A percentile compares a stretch with the other conserved stretches of the same genome.
phyloP scores from a whole-genome alignment of 2,329 filamentous ascomycete species.

The Raffaelea ambrosiae region DNA sequence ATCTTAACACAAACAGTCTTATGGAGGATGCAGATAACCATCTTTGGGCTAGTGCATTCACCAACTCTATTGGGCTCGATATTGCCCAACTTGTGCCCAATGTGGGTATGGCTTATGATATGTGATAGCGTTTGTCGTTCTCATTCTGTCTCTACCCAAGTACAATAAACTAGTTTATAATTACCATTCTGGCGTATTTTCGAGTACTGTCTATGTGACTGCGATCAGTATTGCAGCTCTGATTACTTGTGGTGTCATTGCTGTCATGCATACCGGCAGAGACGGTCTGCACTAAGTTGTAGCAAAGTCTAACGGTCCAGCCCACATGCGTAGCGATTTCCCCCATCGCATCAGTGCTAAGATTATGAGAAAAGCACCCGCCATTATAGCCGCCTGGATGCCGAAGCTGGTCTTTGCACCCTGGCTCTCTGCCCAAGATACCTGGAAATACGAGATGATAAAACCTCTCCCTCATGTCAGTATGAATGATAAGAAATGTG shows the following conservation, averaged over 20 bases:
- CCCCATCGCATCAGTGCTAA: conserved; percentile 19
- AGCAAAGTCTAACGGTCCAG: conserved; percentile 22
- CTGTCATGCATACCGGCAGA: too few relatives aligned
- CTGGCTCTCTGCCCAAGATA: conserved; percentile 35
- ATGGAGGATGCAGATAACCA: conserved; percentile 21
- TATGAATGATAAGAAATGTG: too few relatives aligned
- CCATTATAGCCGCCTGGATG: conserved; percentile 33
- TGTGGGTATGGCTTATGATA: conserved; percentile 11
- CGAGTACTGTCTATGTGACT: too few relatives aligned
- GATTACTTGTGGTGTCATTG: too few relatives aligned
- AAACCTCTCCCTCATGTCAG: conserved; percentile 28
- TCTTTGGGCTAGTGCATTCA: conserved; percentile 29
- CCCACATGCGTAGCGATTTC: conserved; percentile 22
- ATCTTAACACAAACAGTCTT: conserved; percentile 11
- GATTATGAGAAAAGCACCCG: conserved; percentile 17
- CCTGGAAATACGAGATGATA: conserved; percentile 42
- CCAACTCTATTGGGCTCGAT: conserved; percentile 23
- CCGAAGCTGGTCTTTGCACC: conserved; percentile 36
- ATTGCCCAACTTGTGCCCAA: conserved; percentile 20
- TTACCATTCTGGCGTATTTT: too few relatives aligned
- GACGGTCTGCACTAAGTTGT: too few relatives aligned
- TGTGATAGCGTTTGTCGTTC: not conserved
- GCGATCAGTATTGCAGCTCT: too few relatives aligned
- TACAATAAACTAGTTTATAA: too few relatives aligned
- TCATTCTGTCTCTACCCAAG: too few relatives aligned